Conservation (phyloP, 2,329 filamentous ascomycete genomes). For the Cyclaneusma minus region DNA sequence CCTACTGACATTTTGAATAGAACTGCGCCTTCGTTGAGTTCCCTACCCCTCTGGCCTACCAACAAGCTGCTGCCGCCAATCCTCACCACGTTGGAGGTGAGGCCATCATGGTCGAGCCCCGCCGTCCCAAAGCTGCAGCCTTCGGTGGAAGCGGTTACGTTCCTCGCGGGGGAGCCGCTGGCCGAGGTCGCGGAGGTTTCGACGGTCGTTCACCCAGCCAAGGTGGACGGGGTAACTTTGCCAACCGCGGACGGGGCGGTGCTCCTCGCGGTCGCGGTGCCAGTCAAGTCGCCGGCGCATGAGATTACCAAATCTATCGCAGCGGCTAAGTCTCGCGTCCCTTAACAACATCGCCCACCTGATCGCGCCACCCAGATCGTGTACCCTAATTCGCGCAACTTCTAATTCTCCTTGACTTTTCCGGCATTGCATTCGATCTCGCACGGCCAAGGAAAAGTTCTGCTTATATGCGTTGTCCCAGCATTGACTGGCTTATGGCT, state of each 20-base stretch:
- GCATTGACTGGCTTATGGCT: too few species aligned
- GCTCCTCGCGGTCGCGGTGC: constrained; percentile 46
- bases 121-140: constrained; percentile 58
- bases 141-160: constrained; percentile 56
- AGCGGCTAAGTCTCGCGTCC: too few species aligned
- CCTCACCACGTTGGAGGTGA: constrained; percentile 75
- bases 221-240: constrained; percentile 17
- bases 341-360: too few species aligned
- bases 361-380: too few species aligned
- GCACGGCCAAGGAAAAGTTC: too few species aligned
- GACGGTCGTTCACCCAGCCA: constrained; percentile 40
- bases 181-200: constrained; percentile 51
- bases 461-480: too few species aligned
- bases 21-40: constrained; percentile 98
- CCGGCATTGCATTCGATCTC: too few species aligned
- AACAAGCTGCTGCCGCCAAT: constrained; percentile 69
- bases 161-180: constrained; percentile 42
- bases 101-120: constrained; percentile 75
- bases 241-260: constrained; percentile 47
- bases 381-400: too few species aligned
- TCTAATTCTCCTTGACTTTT: too few species aligned
- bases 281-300: constrained; percentile 12
- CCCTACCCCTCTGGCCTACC: constrained; percentile 63
- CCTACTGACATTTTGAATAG: constrained; percentile 28
- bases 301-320: too few species aligned